Percentiles rank a stretch among this genome's conserved stretches.
phyloP scores from a whole-genome alignment of 371 early-diverging fungal genomes.

The Rhizomucor miehei region DNA sequence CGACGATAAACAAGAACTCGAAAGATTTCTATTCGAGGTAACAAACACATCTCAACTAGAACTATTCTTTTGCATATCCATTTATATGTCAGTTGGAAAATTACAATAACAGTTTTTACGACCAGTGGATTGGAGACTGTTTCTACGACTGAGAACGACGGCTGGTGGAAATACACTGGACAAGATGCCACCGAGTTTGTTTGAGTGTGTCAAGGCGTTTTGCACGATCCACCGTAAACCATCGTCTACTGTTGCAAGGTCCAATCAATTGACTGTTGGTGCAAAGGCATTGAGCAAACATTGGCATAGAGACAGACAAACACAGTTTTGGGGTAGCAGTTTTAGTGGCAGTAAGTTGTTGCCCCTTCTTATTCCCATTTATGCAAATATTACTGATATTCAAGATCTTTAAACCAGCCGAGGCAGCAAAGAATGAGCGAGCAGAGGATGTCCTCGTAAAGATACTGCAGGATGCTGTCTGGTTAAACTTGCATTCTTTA shows the following conservation, averaged over 20 bases:
- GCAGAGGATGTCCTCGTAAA: slow-evolving; percentile 26
- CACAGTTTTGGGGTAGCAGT: slow-evolving; percentile 35
- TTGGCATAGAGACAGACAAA: slow-evolving; percentile 35
- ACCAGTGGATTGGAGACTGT: slow-evolving; percentile 20
- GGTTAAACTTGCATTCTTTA: slow-evolving; percentile 39
- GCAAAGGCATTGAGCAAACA: slow-evolving; percentile 44
- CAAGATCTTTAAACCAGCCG: slow-evolving; percentile 18
- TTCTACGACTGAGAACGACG: slow-evolving; percentile 22
- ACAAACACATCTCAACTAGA: too few relatives aligned
- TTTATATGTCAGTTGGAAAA: not conserved
- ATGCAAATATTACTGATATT: not conserved
- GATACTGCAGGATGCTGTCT: slow-evolving; percentile 26
- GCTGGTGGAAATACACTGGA: slow-evolving; percentile 11
- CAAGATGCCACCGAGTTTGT: slow-evolving; percentile 22
- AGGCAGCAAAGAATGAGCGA: slow-evolving; percentile 31
- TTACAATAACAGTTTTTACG: slow-evolving; percentile 8
- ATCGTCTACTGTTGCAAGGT: slow-evolving; percentile 9
- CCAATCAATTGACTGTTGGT: slow-evolving; percentile 29
- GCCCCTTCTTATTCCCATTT: not conserved
- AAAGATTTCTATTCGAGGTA: slow-evolving; percentile 8
- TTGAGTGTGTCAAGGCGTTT: slow-evolving; percentile 22
- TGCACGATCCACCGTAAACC: slow-evolving; percentile 10
- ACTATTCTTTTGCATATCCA: not conserved
- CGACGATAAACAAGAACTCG: not conserved
- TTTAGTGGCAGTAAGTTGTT: slow-evolving; percentile 40